Conservation (phyloP, 2,329 filamentous ascomycete genomes). For the Colletotrichum salicis region DNA sequence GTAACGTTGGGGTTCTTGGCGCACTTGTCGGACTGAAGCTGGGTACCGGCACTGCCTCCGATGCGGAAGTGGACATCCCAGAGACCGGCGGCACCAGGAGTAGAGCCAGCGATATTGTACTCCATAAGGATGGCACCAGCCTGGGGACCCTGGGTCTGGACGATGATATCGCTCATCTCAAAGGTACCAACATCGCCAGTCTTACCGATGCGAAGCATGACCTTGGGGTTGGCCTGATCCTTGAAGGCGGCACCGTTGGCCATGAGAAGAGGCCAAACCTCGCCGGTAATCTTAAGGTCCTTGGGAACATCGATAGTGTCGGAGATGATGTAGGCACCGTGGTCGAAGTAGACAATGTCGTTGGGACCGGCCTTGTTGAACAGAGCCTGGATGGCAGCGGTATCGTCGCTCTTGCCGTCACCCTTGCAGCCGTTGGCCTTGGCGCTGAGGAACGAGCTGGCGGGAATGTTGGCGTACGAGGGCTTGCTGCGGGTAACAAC, state of each 20-base stretch:
- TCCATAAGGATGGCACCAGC: slow-evolving; percentile 91
- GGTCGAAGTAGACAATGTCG: slow-evolving; percentile 79
- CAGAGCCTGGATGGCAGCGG: slow-evolving; percentile 81
- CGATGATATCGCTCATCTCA: slow-evolving; percentile 88
- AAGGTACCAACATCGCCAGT: slow-evolving; percentile 80
- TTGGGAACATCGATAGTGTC: slow-evolving; percentile 78
- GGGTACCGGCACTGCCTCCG: slow-evolving; percentile 85
- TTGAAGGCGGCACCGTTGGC: slow-evolving; percentile 80
- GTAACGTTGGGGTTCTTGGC: slow-evolving; percentile 76
- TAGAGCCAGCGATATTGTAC: slow-evolving; percentile 82
- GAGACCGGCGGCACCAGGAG: slow-evolving; percentile 78
- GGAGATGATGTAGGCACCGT: slow-evolving; percentile 77
- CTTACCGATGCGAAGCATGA: slow-evolving; percentile 87
- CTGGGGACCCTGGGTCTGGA: slow-evolving; percentile 84
- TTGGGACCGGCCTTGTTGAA: slow-evolving; percentile 74
- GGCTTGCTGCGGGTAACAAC: slow-evolving; percentile 89
- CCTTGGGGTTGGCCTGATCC: slow-evolving; percentile 78
- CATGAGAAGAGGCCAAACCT: slow-evolving; percentile 92
- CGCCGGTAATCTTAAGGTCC: slow-evolving; percentile 87
- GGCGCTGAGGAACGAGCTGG: slow-evolving; percentile 82
- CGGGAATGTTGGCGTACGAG: slow-evolving; percentile 78
- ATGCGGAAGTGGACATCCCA: slow-evolving; percentile 98
- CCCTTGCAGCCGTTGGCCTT: slow-evolving; percentile 86
- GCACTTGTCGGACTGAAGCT: slow-evolving; percentile 83
- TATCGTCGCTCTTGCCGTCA: slow-evolving; percentile 89